Conservation (phyloP, 805 yeast species). For the Ogataea kodamae region DNA sequence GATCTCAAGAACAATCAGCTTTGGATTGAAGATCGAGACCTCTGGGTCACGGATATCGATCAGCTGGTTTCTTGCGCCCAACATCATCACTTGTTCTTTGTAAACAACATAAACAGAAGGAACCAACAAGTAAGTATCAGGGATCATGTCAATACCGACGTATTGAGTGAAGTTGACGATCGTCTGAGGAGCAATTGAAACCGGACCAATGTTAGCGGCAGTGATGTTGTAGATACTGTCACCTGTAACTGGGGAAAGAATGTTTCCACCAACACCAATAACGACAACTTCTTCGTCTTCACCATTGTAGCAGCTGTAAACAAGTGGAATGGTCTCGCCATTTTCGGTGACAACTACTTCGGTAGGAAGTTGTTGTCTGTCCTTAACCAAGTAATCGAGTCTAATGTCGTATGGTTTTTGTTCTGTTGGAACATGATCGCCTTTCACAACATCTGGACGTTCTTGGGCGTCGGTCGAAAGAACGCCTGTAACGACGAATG, state of each 20-base stretch:
- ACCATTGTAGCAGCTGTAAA: slow-evolving; percentile 49
- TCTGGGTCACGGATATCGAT: slow-evolving; percentile 59
- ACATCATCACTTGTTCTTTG: slow-evolving; percentile 47
- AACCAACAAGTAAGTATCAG: slow-evolving; percentile 53
- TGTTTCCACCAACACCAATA: slow-evolving; percentile 67
- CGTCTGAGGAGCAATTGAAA: slow-evolving; percentile 48
- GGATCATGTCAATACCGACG: slow-evolving; percentile 53
- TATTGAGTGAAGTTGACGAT: slow-evolving; percentile 51
- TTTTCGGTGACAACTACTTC: slow-evolving; percentile 43
- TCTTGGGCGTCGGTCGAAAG: slow-evolving; percentile 19
- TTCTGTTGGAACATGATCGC: slow-evolving; percentile 31
- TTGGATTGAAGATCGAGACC: slow-evolving; percentile 69
- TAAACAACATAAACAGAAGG: slow-evolving; percentile 57
- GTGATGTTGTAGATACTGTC: slow-evolving; percentile 58
- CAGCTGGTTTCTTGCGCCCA: slow-evolving; percentile 57
- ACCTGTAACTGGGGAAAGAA: slow-evolving; percentile 53
- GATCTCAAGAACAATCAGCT: slow-evolving; percentile 60
- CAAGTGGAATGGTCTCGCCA: slow-evolving; percentile 52
- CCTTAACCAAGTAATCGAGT: slow-evolving; percentile 48
- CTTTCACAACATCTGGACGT: slow-evolving; percentile 17
- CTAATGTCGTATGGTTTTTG: slow-evolving; percentile 42
- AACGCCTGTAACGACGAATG: slow-evolving; percentile 16
- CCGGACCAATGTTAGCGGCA: slow-evolving; percentile 59
- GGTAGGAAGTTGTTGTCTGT: slow-evolving; percentile 36
- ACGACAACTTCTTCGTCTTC: slow-evolving; percentile 50